These are phyloP conservation scores for Cercospora sp. DNA, from an alignment of 2,329 filamentous ascomycete species.

Conservation along the genomic window DNA sequence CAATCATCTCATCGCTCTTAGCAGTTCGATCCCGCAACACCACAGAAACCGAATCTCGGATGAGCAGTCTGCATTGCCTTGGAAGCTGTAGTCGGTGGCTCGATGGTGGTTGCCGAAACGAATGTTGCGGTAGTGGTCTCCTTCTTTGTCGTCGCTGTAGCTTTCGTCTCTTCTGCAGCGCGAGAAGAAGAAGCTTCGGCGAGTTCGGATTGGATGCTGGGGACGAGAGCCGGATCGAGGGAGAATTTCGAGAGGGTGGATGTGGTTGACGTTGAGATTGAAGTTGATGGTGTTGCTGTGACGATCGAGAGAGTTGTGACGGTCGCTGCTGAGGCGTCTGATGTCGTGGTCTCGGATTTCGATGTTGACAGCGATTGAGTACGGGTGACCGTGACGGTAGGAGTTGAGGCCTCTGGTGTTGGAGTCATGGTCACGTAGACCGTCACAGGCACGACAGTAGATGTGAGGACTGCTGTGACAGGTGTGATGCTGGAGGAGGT, in stretches of 20 bases:
- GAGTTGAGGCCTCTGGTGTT: slow-evolving; percentile 3
- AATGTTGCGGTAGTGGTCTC: background rate
- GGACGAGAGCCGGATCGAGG: background rate
- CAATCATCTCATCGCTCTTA: background rate
- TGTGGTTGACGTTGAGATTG: background rate
- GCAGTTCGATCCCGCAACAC: slow-evolving; percentile 5
- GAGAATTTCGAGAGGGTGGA: background rate
- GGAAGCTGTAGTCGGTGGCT: slow-evolving; percentile 1
- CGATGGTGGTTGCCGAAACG: background rate
- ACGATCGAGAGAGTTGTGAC: background rate
- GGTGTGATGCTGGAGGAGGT: slow-evolving; percentile 6
- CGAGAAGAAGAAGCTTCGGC: background rate
- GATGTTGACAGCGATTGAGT: background rate
- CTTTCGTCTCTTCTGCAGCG: background rate
- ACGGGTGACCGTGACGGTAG: slow-evolving; percentile 2
- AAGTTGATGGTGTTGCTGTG: background rate
- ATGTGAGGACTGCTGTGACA: slow-evolving; percentile 3
- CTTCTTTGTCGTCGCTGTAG: background rate
- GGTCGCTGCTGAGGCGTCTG: background rate
- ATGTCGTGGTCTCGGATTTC: background rate
- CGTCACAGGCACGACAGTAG: slow-evolving; percentile 5
- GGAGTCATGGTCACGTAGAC: slow-evolving; percentile 19
- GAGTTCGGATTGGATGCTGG: slow-evolving; percentile 6
- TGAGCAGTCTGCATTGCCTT: background rate
- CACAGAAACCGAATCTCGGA: slow-evolving; percentile 3